These are phyloP conservation scores for Ceratobasidium sp. DNA, from an alignment of 1,284 basidiomycete genomes.

Conservation along the genomic window DNA sequence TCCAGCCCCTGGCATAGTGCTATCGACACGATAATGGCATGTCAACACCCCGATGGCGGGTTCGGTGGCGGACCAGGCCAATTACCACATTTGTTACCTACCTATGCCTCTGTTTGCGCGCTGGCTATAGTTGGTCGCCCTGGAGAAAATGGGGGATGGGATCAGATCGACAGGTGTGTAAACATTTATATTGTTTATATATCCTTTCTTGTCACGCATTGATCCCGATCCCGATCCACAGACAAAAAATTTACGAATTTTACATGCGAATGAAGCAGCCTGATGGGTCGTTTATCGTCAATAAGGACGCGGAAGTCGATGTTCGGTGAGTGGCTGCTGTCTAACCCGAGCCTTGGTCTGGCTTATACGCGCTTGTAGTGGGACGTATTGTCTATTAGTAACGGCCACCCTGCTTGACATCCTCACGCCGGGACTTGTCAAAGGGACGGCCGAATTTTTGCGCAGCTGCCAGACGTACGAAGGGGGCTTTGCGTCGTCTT, in stretches of 20 bases:
- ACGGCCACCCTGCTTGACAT: constrained; percentile 80
- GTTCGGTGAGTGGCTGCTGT: constrained; percentile 72
- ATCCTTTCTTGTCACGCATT: constrained; percentile 15
- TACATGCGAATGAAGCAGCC: constrained; percentile 94
- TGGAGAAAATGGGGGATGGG: constrained; percentile 83
- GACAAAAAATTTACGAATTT: constrained; percentile 82
- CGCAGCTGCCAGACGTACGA: constrained; percentile 96
- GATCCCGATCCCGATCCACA: constrained; percentile 51
- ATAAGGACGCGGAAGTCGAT: constrained; percentile 90
- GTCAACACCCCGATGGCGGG: constrained; percentile 85
- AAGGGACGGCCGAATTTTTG: constrained; percentile 58
- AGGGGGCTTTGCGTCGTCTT: constrained; percentile 91
- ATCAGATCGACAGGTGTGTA: constrained; percentile 76
- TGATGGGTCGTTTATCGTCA: constrained; percentile 94
- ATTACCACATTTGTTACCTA: constrained; percentile 87
- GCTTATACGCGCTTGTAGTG: constrained; percentile 58
- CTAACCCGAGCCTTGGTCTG: neutral
- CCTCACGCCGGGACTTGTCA: constrained; percentile 86
- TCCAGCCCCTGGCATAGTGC: constrained; percentile 59
- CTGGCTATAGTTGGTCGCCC: constrained; percentile 84
- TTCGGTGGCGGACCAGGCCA: constrained; percentile 94
- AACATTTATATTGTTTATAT: neutral
- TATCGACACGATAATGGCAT: constrained; percentile 80
- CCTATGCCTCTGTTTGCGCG: constrained; percentile 88
- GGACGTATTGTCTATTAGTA: constrained; percentile 79